Conservation (phyloP, 2,329 filamentous ascomycete genomes). For the Lanzia echinophila region DNA sequence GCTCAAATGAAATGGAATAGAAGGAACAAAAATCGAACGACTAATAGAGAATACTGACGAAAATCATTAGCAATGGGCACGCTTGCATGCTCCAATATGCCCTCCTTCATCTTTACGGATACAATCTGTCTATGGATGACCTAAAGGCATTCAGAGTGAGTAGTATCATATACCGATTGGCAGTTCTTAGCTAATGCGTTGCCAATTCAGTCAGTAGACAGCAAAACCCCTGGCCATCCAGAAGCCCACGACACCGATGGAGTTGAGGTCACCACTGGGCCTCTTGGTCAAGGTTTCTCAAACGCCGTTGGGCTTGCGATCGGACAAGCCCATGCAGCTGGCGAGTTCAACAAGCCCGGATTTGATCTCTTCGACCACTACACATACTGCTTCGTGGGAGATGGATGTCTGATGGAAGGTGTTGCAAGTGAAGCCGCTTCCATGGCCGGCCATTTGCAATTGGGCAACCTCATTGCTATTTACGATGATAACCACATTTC, state of each 20-base stretch:
- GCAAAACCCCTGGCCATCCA: conserved; percentile 91
- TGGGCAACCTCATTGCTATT: conserved; percentile 93
- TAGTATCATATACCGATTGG: not conserved
- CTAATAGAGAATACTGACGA: not conserved
- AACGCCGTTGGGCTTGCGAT: conserved; percentile 98
- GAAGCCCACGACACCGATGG: conserved; percentile 95
- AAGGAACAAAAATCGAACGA: not conserved
- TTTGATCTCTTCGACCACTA: conserved; percentile 92
- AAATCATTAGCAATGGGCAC: conserved; percentile 74
- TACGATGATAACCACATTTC: conserved; percentile 99
- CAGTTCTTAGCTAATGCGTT: conserved; percentile 6
- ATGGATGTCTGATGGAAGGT: conserved; percentile 98
- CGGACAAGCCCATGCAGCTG: conserved; percentile 85
- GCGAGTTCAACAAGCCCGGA: conserved; percentile 92
- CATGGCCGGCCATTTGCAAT: conserved; percentile 89
- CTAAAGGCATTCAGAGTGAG: conserved; percentile 93
- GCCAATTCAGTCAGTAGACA: conserved; percentile 44
- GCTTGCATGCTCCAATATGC: conserved; percentile 99
- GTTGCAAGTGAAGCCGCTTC: conserved; percentile 89
- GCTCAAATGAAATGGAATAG: not conserved
- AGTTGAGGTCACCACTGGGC: conserved; percentile 95
- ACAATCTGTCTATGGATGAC: conserved; percentile 78
- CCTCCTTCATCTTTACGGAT: conserved; percentile 94
- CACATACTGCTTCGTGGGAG: conserved; percentile 94
- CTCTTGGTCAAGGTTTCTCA: conserved; percentile 92